Base-by-base conservation (phyloP, 2,329 filamentous ascomycete species). In the Rhynchosporium agropyri region DNA sequence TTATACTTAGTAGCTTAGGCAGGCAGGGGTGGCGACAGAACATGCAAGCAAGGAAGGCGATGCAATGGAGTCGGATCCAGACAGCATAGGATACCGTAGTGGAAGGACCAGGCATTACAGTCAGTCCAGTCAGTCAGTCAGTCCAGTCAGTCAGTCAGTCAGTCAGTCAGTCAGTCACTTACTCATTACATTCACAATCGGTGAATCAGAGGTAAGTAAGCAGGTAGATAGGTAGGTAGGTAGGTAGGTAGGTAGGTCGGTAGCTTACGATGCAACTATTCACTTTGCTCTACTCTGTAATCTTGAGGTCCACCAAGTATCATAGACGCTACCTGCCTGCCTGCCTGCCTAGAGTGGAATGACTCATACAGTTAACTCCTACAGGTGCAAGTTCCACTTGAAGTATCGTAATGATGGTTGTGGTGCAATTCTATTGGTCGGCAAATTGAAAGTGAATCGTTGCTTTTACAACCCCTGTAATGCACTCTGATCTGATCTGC, bases 371-470 rank as follows among this genome's bases (percentile, higher is more conserved):
- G 20, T 20, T 20, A 20, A 20, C 20, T 20, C 20, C 20, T 20
- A 20, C 20, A 20, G 20, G 20, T 20, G 20, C 20, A 20, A 20
- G 20, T 20, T 20, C 20, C 20, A 20, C 1, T 20, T 20, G 20
- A 1, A 20, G 20, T 20, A 20, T 20, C 20, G 20, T 20, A 20
- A 20, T 20, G 20, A 20, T 20, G 20, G 20, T 20, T 20, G 20
- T 20, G 1, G 20, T 20, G 20, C 20, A 20, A 20, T 61, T 45
- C 66, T 31, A 71, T 69, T 70, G 68, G 69, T 20, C 29, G 48
- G 50, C 49, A 62, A 57, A 64, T 49, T 40, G 60, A 36, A 15
- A 59, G 55, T 48, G 50, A 53, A 38, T 6, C 26, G 50, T 9
- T 36, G 31, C 50, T 15, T 53, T 53, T 40, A 20, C 20, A 20